Evolutionary conservation across 768 basidiomycete species (phyloP).

Genomic region (Leccinum truebloodii): DNA sequence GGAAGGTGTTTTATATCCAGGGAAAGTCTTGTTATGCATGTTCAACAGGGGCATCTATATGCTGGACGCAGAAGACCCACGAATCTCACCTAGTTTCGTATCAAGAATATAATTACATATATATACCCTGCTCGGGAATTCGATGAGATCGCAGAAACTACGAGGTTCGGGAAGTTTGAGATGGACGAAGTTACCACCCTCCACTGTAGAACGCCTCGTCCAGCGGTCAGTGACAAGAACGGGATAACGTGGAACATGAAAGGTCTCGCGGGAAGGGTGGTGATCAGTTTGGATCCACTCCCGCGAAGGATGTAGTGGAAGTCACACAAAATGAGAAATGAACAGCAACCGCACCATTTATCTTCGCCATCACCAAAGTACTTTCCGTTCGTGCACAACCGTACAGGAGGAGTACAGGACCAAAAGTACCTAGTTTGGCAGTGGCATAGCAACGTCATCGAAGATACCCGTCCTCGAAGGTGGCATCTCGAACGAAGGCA

Average conservation of each 20-base stretch:
- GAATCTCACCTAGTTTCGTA: neutral
- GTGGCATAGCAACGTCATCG: neutral
- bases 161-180: too few species aligned
- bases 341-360: too few species aligned
- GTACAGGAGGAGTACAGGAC: neutral
- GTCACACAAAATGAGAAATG: neutral
- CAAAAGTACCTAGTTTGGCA: neutral
- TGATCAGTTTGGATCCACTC: neutral
- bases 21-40: too few species aligned
- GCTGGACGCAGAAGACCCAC: neutral
- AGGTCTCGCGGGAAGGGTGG: neutral
- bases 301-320: neutral
- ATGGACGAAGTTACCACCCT: neutral
- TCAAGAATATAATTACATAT: too few species aligned
- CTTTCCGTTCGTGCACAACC: neutral
- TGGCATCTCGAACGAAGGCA: conserved; percentile 28
- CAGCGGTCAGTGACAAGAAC: neutral
- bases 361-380: neutral
- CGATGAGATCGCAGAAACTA: too few species aligned
- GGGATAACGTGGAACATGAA: neutral
- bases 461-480: conserved; percentile 21
- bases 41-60: neutral
- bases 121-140: too few species aligned
- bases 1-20: too few species aligned
- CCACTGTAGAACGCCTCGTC: too few species aligned